Percentiles rank a stretch among this genome's conserved stretches.
phyloP scores from a whole-genome alignment of 345 rosid genomes.

The Gossypium herbaceum region DNA sequence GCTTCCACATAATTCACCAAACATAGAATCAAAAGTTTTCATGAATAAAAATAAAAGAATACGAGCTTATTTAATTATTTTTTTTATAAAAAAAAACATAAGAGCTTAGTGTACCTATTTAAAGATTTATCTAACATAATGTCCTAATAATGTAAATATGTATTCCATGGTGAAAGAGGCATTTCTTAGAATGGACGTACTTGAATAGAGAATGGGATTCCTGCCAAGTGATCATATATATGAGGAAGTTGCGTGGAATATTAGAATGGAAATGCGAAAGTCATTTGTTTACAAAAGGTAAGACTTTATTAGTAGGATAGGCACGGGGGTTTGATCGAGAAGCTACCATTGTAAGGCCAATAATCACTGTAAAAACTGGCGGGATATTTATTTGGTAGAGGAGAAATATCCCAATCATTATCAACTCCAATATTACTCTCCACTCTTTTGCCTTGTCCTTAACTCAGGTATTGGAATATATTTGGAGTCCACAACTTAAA shows the following conservation, averaged over 20 bases:
- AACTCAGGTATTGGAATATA: no score
- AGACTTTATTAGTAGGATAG: not conserved
- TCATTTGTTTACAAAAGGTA: not conserved
- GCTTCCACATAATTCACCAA: no score
- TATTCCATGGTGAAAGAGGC: no score
- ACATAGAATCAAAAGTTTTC: no score
- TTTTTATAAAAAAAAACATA: no score
- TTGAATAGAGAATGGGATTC: not conserved
- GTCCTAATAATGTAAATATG: not conserved
- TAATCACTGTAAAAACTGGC: not conserved
- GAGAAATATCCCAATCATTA: not conserved
- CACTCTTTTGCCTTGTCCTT: no score
- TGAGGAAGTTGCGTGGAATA: slow-evolving; percentile 4
- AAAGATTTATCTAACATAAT: not conserved
- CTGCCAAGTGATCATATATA: not conserved
- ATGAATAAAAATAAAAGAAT: no score
- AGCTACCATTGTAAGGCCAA: not conserved
- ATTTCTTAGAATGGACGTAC: not conserved
- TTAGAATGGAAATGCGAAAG: not conserved
- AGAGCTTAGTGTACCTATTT: no score
- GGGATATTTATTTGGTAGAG: not conserved
- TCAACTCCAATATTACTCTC: not conserved
- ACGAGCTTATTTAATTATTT: no score
- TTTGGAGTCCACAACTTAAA: no score
- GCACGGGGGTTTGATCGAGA: not conserved